phyloP scores from a whole-genome alignment of 1,284 basidiomycete species.

The Termitomyces sp. region DNA sequence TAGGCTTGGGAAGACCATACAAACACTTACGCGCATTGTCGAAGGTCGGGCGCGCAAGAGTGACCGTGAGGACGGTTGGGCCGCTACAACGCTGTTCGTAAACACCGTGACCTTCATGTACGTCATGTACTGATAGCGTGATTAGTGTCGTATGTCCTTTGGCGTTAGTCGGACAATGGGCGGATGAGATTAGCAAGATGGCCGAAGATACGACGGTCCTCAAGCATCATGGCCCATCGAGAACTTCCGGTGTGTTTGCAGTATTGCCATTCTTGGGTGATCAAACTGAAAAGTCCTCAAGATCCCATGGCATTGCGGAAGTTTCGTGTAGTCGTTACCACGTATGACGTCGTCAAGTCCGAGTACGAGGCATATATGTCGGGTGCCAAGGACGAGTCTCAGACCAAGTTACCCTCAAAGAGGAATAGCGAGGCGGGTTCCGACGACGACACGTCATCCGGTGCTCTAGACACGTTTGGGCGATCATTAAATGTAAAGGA shows the following conservation, averaged over 20 bases:
- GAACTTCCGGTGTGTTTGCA: slow-evolving; percentile 54
- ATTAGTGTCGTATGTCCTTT: slow-evolving; percentile 77
- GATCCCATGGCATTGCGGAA: slow-evolving; percentile 56
- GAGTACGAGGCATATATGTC: slow-evolving; percentile 55
- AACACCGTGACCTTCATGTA: background rate
- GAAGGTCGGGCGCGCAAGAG: slow-evolving; percentile 66
- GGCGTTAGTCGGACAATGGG: slow-evolving; percentile 90
- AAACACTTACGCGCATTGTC: slow-evolving; percentile 79
- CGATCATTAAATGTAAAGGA: slow-evolving; percentile 37
- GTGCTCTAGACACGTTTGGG: slow-evolving; percentile 35
- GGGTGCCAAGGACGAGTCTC: slow-evolving; percentile 47
- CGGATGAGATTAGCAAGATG: slow-evolving; percentile 79
- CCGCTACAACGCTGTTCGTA: slow-evolving; percentile 68
- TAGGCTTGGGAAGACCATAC: slow-evolving; percentile 90
- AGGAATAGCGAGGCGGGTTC: slow-evolving; percentile 28
- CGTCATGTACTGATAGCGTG: slow-evolving; percentile 12
- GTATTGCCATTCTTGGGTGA: background rate
- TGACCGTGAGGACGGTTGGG: slow-evolving; percentile 71
- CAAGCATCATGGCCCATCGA: slow-evolving; percentile 76
- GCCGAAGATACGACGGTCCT: slow-evolving; percentile 65
- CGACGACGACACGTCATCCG: slow-evolving; percentile 13
- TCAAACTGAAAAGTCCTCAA: slow-evolving; percentile 23
- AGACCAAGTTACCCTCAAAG: slow-evolving; percentile 30
- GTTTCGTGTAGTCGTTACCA: slow-evolving; percentile 80
- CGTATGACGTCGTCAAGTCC: slow-evolving; percentile 76